Conservation (phyloP, 345 rosid genomes). For the Eucalyptus coolabah region DNA sequence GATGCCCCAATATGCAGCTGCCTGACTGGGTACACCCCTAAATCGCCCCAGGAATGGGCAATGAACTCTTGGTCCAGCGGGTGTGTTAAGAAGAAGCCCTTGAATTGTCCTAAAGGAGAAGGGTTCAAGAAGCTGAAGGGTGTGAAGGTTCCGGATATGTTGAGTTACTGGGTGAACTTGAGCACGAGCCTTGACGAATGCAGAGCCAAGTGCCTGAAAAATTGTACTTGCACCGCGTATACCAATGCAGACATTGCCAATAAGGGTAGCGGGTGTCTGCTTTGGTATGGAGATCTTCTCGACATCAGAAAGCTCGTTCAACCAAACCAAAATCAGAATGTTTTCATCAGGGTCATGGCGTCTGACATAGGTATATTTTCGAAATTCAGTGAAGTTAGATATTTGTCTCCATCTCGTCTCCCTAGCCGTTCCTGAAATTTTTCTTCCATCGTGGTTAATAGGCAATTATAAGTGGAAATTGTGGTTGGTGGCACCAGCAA, state of each 20-base stretch:
- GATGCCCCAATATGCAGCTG: neutral
- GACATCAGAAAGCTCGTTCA: slow-evolving; percentile 2
- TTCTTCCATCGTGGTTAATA: neutral
- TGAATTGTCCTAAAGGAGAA: neutral
- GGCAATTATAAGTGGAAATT: neutral
- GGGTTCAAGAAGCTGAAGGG: slow-evolving; percentile 6
- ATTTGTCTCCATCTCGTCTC: neutral
- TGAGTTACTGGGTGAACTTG: neutral
- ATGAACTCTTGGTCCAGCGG: neutral
- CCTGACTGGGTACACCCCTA: neutral
- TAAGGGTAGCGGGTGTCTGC: slow-evolving; percentile 36
- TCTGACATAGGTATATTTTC: slow-evolving; percentile 6
- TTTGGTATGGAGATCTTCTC: slow-evolving; percentile 28
- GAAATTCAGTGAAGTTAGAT: neutral
- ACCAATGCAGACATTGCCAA: slow-evolving; percentile 14
- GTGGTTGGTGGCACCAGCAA: neutral
- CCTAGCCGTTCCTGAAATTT: neutral
- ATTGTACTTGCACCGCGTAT: slow-evolving; percentile 43
- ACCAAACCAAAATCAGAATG: slow-evolving; percentile 9
- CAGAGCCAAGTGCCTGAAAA: slow-evolving; percentile 10
- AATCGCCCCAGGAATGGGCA: neutral
- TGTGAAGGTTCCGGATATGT: slow-evolving; percentile 7
- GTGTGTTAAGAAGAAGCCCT: neutral
- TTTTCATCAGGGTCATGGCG: slow-evolving; percentile 7
- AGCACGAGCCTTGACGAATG: slow-evolving; percentile 16